Evolutionary conservation across 306 rosid species (phyloP).

Genomic region (Cucumis hystrix): DNA sequence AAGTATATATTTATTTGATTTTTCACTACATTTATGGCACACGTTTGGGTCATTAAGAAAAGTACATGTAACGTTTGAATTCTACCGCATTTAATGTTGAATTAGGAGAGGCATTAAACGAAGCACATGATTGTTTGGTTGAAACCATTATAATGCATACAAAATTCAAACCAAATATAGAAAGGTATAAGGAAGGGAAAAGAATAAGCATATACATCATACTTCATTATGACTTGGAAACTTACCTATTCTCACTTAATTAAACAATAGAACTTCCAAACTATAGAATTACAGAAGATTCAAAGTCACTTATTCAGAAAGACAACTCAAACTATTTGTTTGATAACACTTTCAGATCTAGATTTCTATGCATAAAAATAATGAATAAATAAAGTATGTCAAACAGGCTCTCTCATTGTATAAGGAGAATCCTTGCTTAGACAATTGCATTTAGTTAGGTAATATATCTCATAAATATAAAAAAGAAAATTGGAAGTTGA

Average conservation of each 20-base stretch:
- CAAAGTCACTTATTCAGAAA: background rate
- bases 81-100: background rate
- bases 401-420: background rate
- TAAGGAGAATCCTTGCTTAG: background rate
- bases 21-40: background rate
- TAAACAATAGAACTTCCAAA: background rate
- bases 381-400: no score
- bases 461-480: background rate
- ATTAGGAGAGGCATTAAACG: background rate
- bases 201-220: background rate
- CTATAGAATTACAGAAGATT: background rate
- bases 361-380: background rate
- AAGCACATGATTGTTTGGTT: slow-evolving; percentile 2
- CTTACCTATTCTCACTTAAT: background rate
- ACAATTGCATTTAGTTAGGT: background rate
- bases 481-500: background rate
- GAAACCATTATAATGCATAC: background rate
- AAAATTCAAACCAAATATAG: background rate
- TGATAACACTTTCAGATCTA: background rate
- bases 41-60: background rate
- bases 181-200: background rate
- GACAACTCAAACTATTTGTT: background rate
- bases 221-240: background rate
- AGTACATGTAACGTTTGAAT: background rate
- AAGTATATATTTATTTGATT: background rate